Base-by-base conservation (phyloP, 2,329 filamentous ascomycete genomes). In the Erysiphe neolycopersici region DNA sequence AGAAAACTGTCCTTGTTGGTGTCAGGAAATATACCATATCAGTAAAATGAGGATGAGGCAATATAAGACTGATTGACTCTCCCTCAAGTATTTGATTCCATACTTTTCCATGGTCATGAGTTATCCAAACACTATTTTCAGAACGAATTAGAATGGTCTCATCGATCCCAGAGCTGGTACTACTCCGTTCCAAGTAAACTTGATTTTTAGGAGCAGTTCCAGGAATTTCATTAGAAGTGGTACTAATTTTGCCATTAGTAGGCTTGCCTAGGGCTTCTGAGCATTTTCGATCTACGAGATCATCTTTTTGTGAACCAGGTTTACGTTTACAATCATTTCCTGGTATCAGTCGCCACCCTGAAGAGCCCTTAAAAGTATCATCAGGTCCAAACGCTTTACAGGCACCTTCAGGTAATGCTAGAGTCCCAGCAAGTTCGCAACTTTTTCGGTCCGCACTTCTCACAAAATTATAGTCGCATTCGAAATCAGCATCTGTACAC, bases 381-480 rank as follows among this genome's bases (percentile, higher is more conserved):
- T 63, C 64, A 2, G 63, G 48, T 11, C 48, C 53, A 43, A 52
- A 53, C 18, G 51, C 58, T 54, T 79, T 72, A 60, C 89, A 98
- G 26, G 71, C 68, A 8, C 73, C 81, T 40, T 79, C 68, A 0
- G 85, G 84, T 1, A 73, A 63, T 2, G 65, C 58, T 38, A 92
- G 58, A 3, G 69, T 63, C 0, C 71, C 74, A 16, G 66, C 69
- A 8, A 70, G 67, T 19, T 73, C 65, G 56, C 89, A 95, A 48
- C 76, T 67, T 42, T 69, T 71, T 43, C 70, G 67, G 48, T 87
- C 73, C 3, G 71, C 64, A 45, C 67, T 66, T 51, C 71, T 71
- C 46, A 74, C 64, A 57, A 93, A 95, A 59, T 92, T 91, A 65
- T 80, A 93, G 56, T 95, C 87, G 58, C 89, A 98, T 61, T 98